A percentile compares a stretch with the other conserved stretches of the same genome.
phyloP scores from a whole-genome alignment of 2,329 filamentous ascomycete genomes.

The Penicillium digitatum region DNA sequence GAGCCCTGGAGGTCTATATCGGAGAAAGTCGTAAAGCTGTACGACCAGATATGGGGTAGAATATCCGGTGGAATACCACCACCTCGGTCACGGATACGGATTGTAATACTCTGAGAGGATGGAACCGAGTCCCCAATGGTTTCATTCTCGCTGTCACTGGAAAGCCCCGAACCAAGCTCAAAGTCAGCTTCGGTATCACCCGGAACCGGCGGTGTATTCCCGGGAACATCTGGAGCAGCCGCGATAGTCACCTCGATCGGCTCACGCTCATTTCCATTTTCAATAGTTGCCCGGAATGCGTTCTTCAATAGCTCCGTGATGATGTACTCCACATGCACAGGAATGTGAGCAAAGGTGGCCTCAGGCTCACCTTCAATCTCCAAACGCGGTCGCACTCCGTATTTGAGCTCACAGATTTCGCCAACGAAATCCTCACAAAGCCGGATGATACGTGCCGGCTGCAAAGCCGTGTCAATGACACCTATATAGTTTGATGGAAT shows the following conservation, averaged over 20 bases:
- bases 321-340: conserved; percentile 96
- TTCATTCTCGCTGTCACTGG: conserved; percentile 32
- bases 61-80: conserved; percentile 86
- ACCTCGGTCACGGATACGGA: conserved; percentile 91
- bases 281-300: conserved; percentile 87
- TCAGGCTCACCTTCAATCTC: conserved; percentile 79
- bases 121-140: conserved; percentile 32
- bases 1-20: conserved; percentile 55
- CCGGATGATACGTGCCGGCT: conserved; percentile 75
- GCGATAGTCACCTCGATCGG: conserved; percentile 92
- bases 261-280: conserved; percentile 72
- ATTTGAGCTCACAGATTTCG: conserved; percentile 94
- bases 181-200: conserved; percentile 32
- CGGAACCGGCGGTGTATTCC: conserved; percentile 29
- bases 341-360: conserved; percentile 88
- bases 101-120: conserved; percentile 77
- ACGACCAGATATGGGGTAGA: conserved; percentile 87
- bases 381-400: conserved; percentile 78
- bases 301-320: conserved; percentile 96
- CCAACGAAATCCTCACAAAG: conserved; percentile 85
- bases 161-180: conserved; percentile 27
- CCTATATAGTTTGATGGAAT: conserved; percentile 69
- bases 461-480: conserved; percentile 86
- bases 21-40: conserved; percentile 92
- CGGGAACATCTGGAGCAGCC: conserved; percentile 54